These are phyloP conservation scores for Solanum paucissectum DNA, from an alignment of 257 asterid genomes.

Conservation along the genomic window DNA sequence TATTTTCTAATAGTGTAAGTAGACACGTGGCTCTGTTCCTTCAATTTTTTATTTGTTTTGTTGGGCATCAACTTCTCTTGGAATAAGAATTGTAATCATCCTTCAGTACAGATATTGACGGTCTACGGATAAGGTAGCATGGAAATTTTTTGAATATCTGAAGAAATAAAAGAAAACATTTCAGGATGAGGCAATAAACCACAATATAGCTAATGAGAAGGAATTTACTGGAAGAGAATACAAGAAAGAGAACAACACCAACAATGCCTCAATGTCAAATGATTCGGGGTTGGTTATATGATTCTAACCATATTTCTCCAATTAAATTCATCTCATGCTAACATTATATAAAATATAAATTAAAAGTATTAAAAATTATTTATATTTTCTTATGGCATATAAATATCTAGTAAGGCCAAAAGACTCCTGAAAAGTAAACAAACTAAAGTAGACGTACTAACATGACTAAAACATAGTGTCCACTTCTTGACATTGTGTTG, in stretches of 20 bases:
- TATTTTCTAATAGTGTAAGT: not conserved
- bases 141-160: not conserved
- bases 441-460: not conserved
- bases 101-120: not conserved
- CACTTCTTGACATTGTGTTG: not conserved
- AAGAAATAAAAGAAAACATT: not conserved
- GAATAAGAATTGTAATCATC: not conserved
- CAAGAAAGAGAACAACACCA: not conserved
- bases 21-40: not conserved
- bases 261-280: not conserved
- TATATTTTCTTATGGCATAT: not conserved
- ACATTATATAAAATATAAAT: not conserved
- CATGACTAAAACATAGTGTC: not conserved
- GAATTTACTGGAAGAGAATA: not conserved
- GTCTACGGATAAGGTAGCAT: not conserved
- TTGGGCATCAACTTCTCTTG: not conserved
- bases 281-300: not conserved
- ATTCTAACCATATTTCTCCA: not conserved
- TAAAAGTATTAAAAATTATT: no score
- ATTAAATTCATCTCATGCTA: not conserved
- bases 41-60: not conserved
- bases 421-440: not conserved
- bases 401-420: not conserved
- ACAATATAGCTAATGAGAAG: not conserved
- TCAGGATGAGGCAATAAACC: not conserved